phyloP scores from a whole-genome alignment of 2,329 filamentous ascomycete genomes.

The Penicillium frequentans region DNA sequence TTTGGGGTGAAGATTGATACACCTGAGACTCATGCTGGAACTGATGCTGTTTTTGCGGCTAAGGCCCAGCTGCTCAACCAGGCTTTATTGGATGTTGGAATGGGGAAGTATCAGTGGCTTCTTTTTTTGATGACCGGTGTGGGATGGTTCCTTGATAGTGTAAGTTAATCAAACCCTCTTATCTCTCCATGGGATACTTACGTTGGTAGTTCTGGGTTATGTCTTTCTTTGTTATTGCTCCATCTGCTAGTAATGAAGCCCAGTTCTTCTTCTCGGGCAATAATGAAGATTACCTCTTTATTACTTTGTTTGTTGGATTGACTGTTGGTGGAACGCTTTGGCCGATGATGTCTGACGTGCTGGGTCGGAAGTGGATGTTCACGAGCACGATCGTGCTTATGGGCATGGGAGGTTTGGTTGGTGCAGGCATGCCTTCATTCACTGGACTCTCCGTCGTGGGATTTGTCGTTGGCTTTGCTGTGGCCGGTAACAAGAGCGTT shows the following conservation, averaged over 20 bases:
- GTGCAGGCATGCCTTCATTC: conserved; percentile 22
- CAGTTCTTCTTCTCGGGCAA: conserved; percentile 20
- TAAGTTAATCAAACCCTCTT: conserved; percentile 1
- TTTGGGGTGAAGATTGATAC: not conserved
- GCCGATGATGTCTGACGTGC: conserved; percentile 20
- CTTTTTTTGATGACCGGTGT: conserved; percentile 19
- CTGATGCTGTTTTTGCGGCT: conserved; percentile 8
- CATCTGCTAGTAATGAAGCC: conserved; percentile 19
- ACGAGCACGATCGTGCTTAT: conserved; percentile 19
- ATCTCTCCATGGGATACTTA: not conserved
- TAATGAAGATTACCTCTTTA: conserved; percentile 14
- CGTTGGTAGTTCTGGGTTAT: conserved; percentile 21
- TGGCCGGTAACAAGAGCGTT: conserved; percentile 18
- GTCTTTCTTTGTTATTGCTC: conserved; percentile 18
- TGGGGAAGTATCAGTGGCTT: conserved; percentile 23
- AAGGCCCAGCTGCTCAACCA: conserved; percentile 18
- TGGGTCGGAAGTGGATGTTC: conserved; percentile 22
- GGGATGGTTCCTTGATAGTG: conserved; percentile 24
- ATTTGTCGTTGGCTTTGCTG: conserved; percentile 18
- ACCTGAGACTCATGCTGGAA: conserved; percentile 3
- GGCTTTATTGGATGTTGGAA: conserved; percentile 20
- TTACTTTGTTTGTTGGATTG: conserved; percentile 15
- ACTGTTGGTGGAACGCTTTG: conserved; percentile 14
- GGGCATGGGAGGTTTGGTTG: conserved; percentile 20
- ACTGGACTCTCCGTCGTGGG: conserved; percentile 26